Conservation (phyloP, 2,329 filamentous ascomycete genomes). For the Fonsecaea erecta region DNA sequence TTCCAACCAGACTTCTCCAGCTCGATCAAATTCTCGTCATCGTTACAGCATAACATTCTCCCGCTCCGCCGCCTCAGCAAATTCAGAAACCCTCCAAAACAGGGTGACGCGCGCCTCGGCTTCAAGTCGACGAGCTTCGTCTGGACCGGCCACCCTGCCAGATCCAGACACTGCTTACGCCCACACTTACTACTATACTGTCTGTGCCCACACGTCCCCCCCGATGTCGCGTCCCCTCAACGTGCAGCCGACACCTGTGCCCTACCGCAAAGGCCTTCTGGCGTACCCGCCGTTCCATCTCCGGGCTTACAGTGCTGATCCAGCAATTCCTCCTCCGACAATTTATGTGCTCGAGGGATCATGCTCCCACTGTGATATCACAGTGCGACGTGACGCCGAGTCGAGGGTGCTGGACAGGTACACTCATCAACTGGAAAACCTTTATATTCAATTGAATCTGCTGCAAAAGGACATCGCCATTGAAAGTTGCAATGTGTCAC, state of each 20-base stretch:
- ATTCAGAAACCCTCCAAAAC: neutral
- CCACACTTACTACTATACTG: conserved; percentile 32
- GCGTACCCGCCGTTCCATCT: conserved; percentile 22
- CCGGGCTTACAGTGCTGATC: neutral
- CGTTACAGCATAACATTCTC: neutral
- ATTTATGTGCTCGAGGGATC: conserved; percentile 31
- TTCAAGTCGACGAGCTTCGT: neutral
- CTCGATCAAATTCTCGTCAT: conserved; percentile 1
- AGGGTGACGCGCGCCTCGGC: neutral
- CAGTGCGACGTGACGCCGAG: conserved; percentile 29
- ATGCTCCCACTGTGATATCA: conserved; percentile 32
- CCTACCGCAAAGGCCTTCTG: conserved; percentile 21
- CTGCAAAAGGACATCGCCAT: conserved; percentile 21
- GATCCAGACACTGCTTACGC: conserved; percentile 29
- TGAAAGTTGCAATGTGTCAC: neutral
- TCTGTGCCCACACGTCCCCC: conserved; percentile 33
- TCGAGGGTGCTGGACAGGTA: conserved; percentile 26
- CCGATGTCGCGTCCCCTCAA: conserved; percentile 34
- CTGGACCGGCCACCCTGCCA: conserved; percentile 15
- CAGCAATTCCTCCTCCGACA: neutral
- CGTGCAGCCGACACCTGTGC: conserved; percentile 22
- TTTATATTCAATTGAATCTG: conserved; percentile 20
- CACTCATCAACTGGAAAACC: conserved; percentile 18
- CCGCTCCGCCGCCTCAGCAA: neutral
- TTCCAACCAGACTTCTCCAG: neutral